A percentile compares a stretch with the other conserved stretches of the same genome.
Evolutionary conservation across 805 yeast genomes (phyloP).

Genomic region (Yarrowia sp.): DNA sequence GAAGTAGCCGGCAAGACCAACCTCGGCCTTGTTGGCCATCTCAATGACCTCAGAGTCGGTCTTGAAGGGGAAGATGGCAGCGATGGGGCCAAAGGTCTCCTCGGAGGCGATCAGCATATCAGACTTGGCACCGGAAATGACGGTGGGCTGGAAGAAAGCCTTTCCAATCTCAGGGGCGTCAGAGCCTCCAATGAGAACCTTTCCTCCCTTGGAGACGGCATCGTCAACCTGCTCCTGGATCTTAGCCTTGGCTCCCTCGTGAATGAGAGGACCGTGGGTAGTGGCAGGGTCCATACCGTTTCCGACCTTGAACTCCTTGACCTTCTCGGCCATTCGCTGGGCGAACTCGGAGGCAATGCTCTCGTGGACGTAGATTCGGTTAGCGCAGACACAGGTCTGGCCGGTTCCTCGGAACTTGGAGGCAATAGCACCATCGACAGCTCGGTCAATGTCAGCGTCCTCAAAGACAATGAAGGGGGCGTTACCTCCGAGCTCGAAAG

Average conservation of each 20-base stretch:
- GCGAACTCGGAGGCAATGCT: conserved; percentile 63
- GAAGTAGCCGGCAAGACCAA: conserved; percentile 78
- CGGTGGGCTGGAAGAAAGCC: conserved; percentile 65
- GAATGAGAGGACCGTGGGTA: conserved; percentile 77
- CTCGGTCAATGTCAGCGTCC: conserved; percentile 65
- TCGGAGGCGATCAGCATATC: conserved; percentile 60
- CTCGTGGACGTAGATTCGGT: conserved; percentile 65
- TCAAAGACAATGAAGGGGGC: conserved; percentile 76
- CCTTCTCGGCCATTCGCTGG: conserved; percentile 47
- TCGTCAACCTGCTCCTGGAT: conserved; percentile 63
- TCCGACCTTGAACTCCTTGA: conserved; percentile 54
- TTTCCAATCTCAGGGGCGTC: conserved; percentile 56
- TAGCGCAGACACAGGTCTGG: conserved; percentile 81
- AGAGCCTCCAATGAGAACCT: conserved; percentile 59
- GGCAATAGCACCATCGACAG: conserved; percentile 63
- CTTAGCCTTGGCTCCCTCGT: conserved; percentile 58
- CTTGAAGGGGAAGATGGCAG: conserved; percentile 63
- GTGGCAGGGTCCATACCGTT: conserved; percentile 56
- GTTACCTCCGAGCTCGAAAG: conserved; percentile 78
- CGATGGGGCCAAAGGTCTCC: conserved; percentile 82
- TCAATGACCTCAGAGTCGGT: conserved; percentile 62
- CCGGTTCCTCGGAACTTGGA: conserved; percentile 75
- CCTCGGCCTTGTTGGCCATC: conserved; percentile 63
- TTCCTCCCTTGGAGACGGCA: conserved; percentile 66
- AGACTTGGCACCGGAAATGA: conserved; percentile 57